Conservation (phyloP, 805 yeast genomes). For the Candida fluviatilis region DNA sequence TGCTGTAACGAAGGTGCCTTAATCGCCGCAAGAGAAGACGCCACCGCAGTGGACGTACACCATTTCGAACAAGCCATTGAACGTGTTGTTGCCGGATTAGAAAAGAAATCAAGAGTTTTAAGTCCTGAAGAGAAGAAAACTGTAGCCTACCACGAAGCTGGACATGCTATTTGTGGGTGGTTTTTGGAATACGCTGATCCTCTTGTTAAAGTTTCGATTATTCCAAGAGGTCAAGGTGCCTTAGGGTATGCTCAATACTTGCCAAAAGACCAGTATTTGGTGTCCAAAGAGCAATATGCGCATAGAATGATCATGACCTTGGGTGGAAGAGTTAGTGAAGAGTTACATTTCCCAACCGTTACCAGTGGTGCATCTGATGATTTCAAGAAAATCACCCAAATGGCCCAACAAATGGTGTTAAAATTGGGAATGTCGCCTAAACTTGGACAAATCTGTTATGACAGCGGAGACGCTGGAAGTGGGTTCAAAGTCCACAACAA, state of each 20-base stretch:
- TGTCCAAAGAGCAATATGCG: constrained; percentile 67
- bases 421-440: constrained; percentile 83
- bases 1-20: constrained; percentile 93
- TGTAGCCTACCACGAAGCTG: constrained; percentile 95
- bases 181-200: constrained; percentile 85
- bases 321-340: constrained; percentile 92
- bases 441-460: constrained; percentile 64
- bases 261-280: constrained; percentile 82
- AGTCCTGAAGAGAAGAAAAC: constrained; percentile 77
- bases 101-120: constrained; percentile 74
- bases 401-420: constrained; percentile 88
- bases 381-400: constrained; percentile 83
- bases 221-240: constrained; percentile 93
- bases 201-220: constrained; percentile 84
- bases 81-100: constrained; percentile 92
- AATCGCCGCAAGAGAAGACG: constrained; percentile 80
- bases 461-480: constrained; percentile 41
- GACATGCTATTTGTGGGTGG: constrained; percentile 97
- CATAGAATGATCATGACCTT: constrained; percentile 93
- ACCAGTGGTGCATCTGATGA: constrained; percentile 93
- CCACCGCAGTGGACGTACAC: constrained; percentile 52
- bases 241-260: constrained; percentile 94
- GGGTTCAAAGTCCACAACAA: constrained; percentile 56
- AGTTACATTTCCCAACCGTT: constrained; percentile 78
- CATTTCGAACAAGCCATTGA: constrained; percentile 94